Evolutionary conservation across 305 asterid species (phyloP).

Genomic region (Plantago lanceolata): DNA sequence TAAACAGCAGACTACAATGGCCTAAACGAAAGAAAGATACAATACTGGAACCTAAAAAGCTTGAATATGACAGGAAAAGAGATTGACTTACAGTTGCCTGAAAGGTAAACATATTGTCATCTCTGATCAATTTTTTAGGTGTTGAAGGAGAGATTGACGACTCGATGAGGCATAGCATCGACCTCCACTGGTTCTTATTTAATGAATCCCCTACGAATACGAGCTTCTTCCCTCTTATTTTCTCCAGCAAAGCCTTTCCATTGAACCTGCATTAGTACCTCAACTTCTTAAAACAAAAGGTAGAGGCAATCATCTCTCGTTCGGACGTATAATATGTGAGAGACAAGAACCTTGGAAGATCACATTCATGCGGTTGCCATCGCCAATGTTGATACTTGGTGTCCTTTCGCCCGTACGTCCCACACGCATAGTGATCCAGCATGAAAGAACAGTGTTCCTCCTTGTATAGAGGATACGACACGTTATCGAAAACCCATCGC

Average conservation of each 20-base stretch:
- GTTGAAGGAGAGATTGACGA: conserved; percentile 4
- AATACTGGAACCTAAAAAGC: too few species aligned
- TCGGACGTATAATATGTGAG: not conserved
- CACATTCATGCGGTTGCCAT: conserved; percentile 45
- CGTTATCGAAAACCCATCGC: conserved; percentile 36
- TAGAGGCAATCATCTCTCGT: not conserved
- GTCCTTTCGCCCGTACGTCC: conserved; percentile 31
- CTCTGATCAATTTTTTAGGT: conserved; percentile 24
- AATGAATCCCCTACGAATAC: conserved; percentile 28
- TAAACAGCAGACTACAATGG: too few species aligned
- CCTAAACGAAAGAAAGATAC: too few species aligned
- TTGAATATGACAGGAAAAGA: not conserved
- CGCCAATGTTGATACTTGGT: conserved; percentile 33
- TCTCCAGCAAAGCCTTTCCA: conserved; percentile 31
- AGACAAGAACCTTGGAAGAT: conserved; percentile 19
- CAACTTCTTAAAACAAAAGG: conserved; percentile 15
- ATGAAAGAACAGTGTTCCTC: conserved; percentile 33
- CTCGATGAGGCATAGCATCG: conserved; percentile 15
- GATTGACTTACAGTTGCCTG: conserved; percentile 32
- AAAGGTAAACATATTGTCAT: conserved; percentile 35
- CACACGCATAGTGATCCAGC: conserved; percentile 24
- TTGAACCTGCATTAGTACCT: conserved; percentile 31
- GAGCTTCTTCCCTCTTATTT: conserved; percentile 37
- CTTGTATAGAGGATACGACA: conserved; percentile 32
- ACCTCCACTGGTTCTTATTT: conserved; percentile 14